A percentile compares a stretch with the other conserved stretches of the same genome.
These are phyloP conservation scores for Thoreauomyces humboldtii DNA, from an alignment of 192 early-diverging fungal genomes.

Conservation along the genomic window DNA sequence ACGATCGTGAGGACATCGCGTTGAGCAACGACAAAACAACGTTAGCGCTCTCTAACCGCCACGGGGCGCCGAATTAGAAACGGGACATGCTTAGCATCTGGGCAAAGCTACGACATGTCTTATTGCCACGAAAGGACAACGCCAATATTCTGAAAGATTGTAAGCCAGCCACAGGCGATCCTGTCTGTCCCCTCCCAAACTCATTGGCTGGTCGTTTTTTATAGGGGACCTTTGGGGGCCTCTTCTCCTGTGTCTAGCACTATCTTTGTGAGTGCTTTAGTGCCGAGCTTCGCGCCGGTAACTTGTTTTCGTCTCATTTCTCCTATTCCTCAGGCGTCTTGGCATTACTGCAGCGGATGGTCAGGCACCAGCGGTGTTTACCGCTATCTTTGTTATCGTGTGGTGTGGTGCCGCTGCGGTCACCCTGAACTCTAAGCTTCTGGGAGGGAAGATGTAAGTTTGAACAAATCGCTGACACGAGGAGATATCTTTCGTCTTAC, in stretches of 20 bases:
- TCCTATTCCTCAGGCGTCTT: slow-evolving; percentile 61
- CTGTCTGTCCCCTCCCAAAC: slow-evolving; percentile 30
- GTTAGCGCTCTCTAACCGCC: too few relatives aligned
- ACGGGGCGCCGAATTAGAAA: too few relatives aligned
- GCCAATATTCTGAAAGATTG: slow-evolving; percentile 74
- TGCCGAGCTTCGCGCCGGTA: too few relatives aligned
- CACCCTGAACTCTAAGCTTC: slow-evolving; percentile 92
- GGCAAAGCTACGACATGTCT: slow-evolving; percentile 69
- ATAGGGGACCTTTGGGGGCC: slow-evolving; percentile 97
- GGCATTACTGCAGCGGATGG: slow-evolving; percentile 70
- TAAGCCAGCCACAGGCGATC: too few relatives aligned
- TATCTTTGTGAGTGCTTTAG: slow-evolving; percentile 93
- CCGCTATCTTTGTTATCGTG: slow-evolving; percentile 90
- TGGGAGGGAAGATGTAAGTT: slow-evolving; percentile 85
- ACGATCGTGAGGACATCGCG: slow-evolving; percentile 91
- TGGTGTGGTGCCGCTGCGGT: slow-evolving; percentile 93
- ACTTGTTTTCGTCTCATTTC: neutral
- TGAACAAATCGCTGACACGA: neutral
- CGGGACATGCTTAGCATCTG: slow-evolving; percentile 72
- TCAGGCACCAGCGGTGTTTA: slow-evolving; percentile 85
- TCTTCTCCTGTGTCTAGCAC: slow-evolving; percentile 83
- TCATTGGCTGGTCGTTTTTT: slow-evolving; percentile 38
- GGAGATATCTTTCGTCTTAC: neutral
- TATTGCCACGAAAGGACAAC: slow-evolving; percentile 55
- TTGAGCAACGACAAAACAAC: too few relatives aligned